Base-by-base conservation (phyloP, 2,329 filamentous ascomycete species). In the Colletotrichum orbiculare region DNA sequence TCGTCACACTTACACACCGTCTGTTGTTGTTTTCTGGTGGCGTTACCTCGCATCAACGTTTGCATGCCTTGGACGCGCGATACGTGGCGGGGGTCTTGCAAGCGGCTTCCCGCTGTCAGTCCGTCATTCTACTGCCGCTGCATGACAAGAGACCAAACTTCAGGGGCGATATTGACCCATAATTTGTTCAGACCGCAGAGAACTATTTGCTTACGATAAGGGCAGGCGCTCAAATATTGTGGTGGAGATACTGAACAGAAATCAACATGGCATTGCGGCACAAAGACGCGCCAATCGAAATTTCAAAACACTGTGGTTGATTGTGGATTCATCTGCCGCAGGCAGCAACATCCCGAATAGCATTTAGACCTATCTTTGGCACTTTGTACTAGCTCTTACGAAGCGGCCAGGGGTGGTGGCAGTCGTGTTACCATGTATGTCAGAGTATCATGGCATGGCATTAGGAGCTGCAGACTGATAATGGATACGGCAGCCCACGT, bases 391-490 rank as follows among this genome's bases (percentile, higher is more conserved):
- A 41, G 10, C 34, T 57, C 62, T 53, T 52, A 56, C 58, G 42
- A 53, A 53, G 37, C 57, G 7, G 25, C 38, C 52, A 61, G 57
- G 17, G 34, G 34, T 12, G 53, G 25, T 11, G 25, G 4, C 25
- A 25, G 25, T 37, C 52, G 25, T 25, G 11, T 41, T 33, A 10
- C 11, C 48, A 64, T 66, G 64, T 59, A 54, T 64, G 64, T 66
- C 60, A 66, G 60, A 57, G 64, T 66, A 54, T 10, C 60, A 66
- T 54, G 54, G 37, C 59, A 64, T 49, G 25, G 25, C 25, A 25
- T 25, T 25, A 25, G 25, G 25, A 25, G 25, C 25, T 25, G 25
- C 25, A 25, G 25, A 25, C 25, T 25, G 25, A 25, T 25, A 25
- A 5, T 25, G 25, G 4, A 25, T 25, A 25, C 25, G 25, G 25